Conservation (phyloP, 2,329 filamentous ascomycete genomes). For the Ophiostoma sp. region DNA sequence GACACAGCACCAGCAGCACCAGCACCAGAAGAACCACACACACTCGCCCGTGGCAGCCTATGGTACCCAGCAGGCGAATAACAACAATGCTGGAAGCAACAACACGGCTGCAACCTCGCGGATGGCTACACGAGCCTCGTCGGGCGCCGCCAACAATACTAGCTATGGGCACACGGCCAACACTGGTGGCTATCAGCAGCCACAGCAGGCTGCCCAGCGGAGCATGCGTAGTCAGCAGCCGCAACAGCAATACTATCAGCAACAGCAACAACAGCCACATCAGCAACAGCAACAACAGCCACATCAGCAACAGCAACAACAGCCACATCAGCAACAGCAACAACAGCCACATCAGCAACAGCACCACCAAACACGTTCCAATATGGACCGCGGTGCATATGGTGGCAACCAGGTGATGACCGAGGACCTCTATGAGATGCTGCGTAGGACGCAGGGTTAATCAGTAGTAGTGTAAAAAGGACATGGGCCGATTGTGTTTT, state of each 20-base stretch:
- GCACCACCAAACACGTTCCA: slow-evolving; percentile 35
- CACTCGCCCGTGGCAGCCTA: slow-evolving; percentile 9
- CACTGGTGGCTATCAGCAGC: background rate
- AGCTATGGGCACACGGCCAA: background rate
- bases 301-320: slow-evolving; percentile 32
- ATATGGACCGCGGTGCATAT: slow-evolving; percentile 9
- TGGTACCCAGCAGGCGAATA: background rate
- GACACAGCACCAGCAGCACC: slow-evolving; percentile 28
- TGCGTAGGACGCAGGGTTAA: slow-evolving; percentile 19
- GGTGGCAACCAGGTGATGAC: slow-evolving; percentile 1
- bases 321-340: slow-evolving; percentile 38
- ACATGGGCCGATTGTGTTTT: background rate
- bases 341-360: slow-evolving; percentile 38
- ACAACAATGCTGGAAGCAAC: background rate
- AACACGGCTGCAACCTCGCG: background rate
- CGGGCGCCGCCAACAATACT: background rate
- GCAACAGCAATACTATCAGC: slow-evolving; percentile 24
- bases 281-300: slow-evolving; percentile 32
- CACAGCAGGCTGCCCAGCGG: slow-evolving; percentile 22
- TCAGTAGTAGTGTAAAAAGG: background rate
- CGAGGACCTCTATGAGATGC: slow-evolving; percentile 23
- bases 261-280: slow-evolving; percentile 33
- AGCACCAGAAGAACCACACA: background rate
- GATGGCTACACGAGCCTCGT: background rate
- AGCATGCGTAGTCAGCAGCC: slow-evolving; percentile 18